These are phyloP conservation scores for Crucihimalaya himalaica DNA, from an alignment of 345 rosid genomes.

Conservation along the genomic window DNA sequence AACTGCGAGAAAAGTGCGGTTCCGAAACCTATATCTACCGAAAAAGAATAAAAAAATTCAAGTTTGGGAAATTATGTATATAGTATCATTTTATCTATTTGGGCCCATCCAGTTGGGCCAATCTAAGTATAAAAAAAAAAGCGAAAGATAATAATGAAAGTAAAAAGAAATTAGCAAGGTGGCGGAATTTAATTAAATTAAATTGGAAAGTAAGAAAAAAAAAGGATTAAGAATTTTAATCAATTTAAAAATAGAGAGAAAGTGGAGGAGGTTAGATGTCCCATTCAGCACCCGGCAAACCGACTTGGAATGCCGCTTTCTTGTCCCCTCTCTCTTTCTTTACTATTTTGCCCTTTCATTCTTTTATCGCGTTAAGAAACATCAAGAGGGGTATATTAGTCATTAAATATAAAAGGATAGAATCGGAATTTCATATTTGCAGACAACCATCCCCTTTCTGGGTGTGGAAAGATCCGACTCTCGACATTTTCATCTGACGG, in stretches of 20 bases:
- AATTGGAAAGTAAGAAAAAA: neutral
- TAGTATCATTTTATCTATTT: neutral
- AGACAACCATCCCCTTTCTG: conserved; percentile 42
- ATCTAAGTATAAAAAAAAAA: conserved; percentile 11
- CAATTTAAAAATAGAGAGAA: neutral
- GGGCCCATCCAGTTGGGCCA: conserved; percentile 37
- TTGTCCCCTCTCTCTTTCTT: conserved; percentile 35
- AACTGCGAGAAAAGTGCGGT: no score
- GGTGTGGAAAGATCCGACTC: conserved; percentile 39
- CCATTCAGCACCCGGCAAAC: conserved; percentile 49
- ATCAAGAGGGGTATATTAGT: neutral
- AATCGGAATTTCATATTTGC: conserved; percentile 31
- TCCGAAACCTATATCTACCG: no score
- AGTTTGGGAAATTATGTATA: neutral
- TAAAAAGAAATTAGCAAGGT: conserved; percentile 18
- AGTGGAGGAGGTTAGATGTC: conserved; percentile 48
- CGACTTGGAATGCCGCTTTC: conserved; percentile 49
- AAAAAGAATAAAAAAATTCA: neutral
- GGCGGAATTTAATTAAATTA: conserved; percentile 9
- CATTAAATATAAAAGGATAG: neutral
- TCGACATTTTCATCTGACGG: conserved; percentile 35
- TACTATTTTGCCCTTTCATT: conserved; percentile 1
- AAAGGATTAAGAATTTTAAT: conserved; percentile 15
- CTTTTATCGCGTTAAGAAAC: neutral
- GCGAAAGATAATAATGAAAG: conserved; percentile 26